phyloP scores from a whole-genome alignment of 768 basidiomycete genomes.

The Trametopsis cervina region DNA sequence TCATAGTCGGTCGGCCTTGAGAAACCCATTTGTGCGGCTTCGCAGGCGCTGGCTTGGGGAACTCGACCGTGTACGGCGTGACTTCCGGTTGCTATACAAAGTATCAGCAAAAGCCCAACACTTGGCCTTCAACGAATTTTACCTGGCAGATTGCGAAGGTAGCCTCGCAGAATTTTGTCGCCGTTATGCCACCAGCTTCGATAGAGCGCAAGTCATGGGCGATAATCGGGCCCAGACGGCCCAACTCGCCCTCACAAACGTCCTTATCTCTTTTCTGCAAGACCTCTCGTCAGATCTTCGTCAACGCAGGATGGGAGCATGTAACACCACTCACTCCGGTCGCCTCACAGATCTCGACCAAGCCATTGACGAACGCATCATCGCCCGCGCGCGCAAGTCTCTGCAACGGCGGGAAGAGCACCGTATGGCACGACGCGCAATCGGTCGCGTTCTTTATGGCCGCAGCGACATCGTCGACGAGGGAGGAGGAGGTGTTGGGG shows the following conservation, averaged over 20 bases:
- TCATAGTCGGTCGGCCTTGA: constrained; percentile 36
- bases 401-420: constrained; percentile 1
- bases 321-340: not conserved
- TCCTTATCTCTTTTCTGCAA: constrained; percentile 42
- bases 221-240: constrained; percentile 47
- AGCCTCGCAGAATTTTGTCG: constrained; percentile 47
- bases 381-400: constrained; percentile 7
- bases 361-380: constrained; percentile 1
- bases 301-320: not conserved
- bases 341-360: not conserved
- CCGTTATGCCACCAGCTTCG: constrained; percentile 36
- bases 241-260: constrained; percentile 49
- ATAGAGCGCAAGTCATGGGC: constrained; percentile 49
- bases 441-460: not conserved
- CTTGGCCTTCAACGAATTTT: no score
- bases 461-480: not conserved
- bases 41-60: constrained; percentile 35
- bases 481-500: no score
- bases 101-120: no score
- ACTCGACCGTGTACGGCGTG: constrained; percentile 34
- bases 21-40: constrained; percentile 29
- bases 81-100: constrained; percentile 40
- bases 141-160: constrained; percentile 50
- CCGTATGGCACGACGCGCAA: constrained; percentile 4
- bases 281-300: not conserved